phyloP scores from a whole-genome alignment of 352 stramenopile species.

The Plasmopara viticola region DNA sequence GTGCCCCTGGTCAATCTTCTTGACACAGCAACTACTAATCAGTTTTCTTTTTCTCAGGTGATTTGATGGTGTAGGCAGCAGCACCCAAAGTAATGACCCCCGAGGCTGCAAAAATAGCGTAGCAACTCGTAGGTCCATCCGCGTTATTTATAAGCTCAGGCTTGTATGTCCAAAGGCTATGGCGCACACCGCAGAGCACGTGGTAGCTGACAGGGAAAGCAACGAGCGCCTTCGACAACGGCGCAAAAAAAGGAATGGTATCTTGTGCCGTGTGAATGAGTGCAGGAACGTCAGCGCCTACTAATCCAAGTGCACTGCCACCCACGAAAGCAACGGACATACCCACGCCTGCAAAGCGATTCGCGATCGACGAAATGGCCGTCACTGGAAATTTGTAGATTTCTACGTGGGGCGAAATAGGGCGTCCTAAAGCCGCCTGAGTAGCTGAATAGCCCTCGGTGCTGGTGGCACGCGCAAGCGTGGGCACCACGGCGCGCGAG shows the following conservation, averaged over 20 bases:
- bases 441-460: constrained; percentile 70
- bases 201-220: constrained; percentile 93
- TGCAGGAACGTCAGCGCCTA: constrained; percentile 67
- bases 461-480: constrained; percentile 27
- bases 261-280: constrained; percentile 78
- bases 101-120: constrained; percentile 45
- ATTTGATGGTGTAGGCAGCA: constrained; percentile 48
- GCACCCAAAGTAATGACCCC: constrained; percentile 40
- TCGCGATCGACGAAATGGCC: constrained; percentile 92
- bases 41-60: constrained; percentile 12
- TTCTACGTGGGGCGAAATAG: constrained; percentile 94
- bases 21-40: constrained; percentile 8
- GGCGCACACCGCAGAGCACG: constrained; percentile 81
- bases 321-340: constrained; percentile 80
- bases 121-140: constrained; percentile 39
- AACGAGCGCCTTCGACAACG: constrained; percentile 90
- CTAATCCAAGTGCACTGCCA: constrained; percentile 60
- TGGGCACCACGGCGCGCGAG: constrained; percentile 12
- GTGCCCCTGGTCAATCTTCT: not conserved
- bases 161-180: constrained; percentile 89
- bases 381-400: constrained; percentile 94
- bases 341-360: constrained; percentile 86
- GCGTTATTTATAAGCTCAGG: constrained; percentile 83
- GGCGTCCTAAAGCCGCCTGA: constrained; percentile 84
- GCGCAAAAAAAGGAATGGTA: constrained; percentile 56